Conservation (phyloP, 257 asterid genomes). For the Hygrophila difformis region DNA sequence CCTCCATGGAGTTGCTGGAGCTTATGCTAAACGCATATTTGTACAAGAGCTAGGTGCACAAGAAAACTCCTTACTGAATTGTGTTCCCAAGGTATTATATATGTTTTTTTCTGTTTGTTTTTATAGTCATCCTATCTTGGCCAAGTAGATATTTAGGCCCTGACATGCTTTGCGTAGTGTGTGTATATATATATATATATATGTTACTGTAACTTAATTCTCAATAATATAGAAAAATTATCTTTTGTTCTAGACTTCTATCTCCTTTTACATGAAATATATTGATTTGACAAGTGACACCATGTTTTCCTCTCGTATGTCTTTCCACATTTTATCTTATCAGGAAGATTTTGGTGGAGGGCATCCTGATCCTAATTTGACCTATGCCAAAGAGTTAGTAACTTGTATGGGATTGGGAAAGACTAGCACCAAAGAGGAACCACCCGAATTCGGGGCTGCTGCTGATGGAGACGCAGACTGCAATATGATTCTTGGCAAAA, state of each 20-base stretch:
- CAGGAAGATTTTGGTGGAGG: conserved; percentile 99
- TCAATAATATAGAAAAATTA: no score
- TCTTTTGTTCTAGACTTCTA: no score
- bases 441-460: conserved; percentile 99
- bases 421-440: conserved; percentile 49
- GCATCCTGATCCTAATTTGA: conserved; percentile 98
- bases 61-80: conserved; percentile 75
- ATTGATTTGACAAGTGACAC: no score
- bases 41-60: conserved; percentile 91
- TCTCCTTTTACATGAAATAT: no score
- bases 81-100: conserved; percentile 81
- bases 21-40: conserved; percentile 85
- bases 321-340: conserved; percentile 14
- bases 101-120: no score
- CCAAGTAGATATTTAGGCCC: no score
- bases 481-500: conserved; percentile 93
- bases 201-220: no score
- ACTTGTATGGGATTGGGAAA: conserved; percentile 91
- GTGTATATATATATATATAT: conserved; percentile 3
- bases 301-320: not conserved
- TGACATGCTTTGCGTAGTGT: no score
- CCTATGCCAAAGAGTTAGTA: conserved; percentile 94
- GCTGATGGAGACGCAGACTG: conserved; percentile 99
- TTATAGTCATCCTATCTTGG: not conserved
- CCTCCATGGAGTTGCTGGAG: conserved; percentile 98